These are phyloP conservation scores for Metschnikowia baotianmanensis DNA, from an alignment of 805 yeast genomes.

Conservation along the genomic window DNA sequence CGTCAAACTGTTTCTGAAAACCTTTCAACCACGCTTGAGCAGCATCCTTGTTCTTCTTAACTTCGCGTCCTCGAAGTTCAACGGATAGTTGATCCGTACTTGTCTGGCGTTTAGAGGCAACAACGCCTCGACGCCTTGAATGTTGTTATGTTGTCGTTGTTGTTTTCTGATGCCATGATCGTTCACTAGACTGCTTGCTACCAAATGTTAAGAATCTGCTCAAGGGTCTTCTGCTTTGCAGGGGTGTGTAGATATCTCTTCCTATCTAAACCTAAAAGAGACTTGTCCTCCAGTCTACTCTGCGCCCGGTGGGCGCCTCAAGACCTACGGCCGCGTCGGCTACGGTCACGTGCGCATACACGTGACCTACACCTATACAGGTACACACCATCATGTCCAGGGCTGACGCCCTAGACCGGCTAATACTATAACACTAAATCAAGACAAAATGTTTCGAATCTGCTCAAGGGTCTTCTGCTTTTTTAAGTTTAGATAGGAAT, in stretches of 20 bases:
- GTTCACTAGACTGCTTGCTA: neutral
- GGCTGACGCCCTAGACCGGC: no score
- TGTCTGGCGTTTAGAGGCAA: neutral
- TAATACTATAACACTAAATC: no score
- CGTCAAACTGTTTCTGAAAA: no score
- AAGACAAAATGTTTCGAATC: no score
- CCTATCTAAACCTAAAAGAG: neutral
- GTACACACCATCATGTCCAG: neutral
- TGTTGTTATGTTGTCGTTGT: neutral
- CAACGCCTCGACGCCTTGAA: neutral
- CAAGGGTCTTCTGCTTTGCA: neutral
- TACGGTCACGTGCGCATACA: neutral
- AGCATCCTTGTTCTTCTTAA: no score
- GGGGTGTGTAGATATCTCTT: neutral
- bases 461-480: no score
- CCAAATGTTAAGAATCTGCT: neutral
- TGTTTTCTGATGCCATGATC: neutral
- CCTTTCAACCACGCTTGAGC: no score
- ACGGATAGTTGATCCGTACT: neutral
- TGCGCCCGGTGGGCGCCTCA: neutral
- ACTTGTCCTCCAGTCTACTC: neutral
- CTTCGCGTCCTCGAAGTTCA: neutral
- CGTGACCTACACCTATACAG: neutral
- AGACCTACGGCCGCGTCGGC: neutral
- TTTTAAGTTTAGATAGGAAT: no score